A percentile compares a stretch with the other conserved stretches of the same genome.
These are phyloP conservation scores for Taphrina betulina DNA, from an alignment of 1,139 yeast genomes.

Conservation along the genomic window DNA sequence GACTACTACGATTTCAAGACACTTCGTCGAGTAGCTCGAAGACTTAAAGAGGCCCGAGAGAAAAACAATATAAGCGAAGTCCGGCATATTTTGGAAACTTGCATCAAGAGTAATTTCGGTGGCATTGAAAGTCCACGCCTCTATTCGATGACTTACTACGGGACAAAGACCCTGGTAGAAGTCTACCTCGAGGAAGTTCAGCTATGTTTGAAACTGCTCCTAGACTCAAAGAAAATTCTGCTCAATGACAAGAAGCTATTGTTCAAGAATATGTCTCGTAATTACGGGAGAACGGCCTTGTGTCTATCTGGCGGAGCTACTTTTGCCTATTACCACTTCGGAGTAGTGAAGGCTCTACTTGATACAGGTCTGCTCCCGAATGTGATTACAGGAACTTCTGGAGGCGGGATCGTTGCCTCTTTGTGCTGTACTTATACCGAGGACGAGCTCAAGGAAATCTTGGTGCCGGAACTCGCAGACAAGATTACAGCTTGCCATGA, in stretches of 20 bases:
- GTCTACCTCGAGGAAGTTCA: constrained; percentile 52
- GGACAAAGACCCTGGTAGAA: constrained; percentile 64
- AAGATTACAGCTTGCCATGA: constrained; percentile 73
- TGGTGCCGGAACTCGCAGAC: constrained; percentile 63
- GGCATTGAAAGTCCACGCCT: constrained; percentile 68
- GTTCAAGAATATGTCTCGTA: constrained; percentile 59
- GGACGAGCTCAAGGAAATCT: constrained; percentile 58
- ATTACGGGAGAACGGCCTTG: constrained; percentile 70
- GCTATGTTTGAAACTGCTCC: constrained; percentile 42
- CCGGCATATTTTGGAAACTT: constrained; percentile 60
- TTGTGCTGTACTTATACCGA: constrained; percentile 68
- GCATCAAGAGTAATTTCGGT: constrained; percentile 71
- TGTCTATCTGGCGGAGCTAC: constrained; percentile 80
- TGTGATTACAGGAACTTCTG: constrained; percentile 75
- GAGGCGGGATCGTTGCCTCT: constrained; percentile 81
- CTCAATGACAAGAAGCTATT: constrained; percentile 52
- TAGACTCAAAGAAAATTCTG: constrained; percentile 48
- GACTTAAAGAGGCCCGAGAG: constrained; percentile 48
- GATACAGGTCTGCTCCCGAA: constrained; percentile 67
- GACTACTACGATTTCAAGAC: constrained; percentile 70
- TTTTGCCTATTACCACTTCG: constrained; percentile 63
- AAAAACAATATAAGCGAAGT: constrained; percentile 51
- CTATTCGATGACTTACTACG: constrained; percentile 72
- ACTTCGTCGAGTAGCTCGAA: constrained; percentile 53
- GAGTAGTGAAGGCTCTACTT: constrained; percentile 67